Evolutionary conservation across 2,329 filamentous ascomycete genomes (phyloP).

Genomic region (Xylogone sp.): DNA sequence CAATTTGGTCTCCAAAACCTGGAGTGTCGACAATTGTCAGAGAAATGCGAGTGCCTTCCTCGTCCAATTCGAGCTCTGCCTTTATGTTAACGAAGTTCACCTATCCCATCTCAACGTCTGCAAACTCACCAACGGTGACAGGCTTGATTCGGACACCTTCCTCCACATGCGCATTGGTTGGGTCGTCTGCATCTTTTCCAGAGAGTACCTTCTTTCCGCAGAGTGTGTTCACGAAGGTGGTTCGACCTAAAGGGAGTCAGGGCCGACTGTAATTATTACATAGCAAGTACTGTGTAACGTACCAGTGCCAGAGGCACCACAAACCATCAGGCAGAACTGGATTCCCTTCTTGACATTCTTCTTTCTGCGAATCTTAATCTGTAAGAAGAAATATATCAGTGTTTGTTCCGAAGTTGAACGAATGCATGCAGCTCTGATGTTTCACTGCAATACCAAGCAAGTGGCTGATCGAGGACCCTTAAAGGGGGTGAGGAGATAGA

Average conservation of each 20-base stretch:
- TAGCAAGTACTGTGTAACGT: constrained; percentile 34
- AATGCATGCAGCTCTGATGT: constrained; percentile 19
- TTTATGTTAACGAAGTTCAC: constrained; percentile 28
- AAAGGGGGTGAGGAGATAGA: constrained; percentile 20
- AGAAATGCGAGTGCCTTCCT: constrained; percentile 97
- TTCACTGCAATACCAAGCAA: constrained; percentile 21
- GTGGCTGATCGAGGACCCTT: constrained; percentile 23
- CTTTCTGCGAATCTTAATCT: constrained; percentile 98
- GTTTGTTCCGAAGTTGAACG: constrained; percentile 11
- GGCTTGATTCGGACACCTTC: constrained; percentile 99
- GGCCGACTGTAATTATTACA: constrained; percentile 10
- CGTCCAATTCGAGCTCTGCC: constrained; percentile 87
- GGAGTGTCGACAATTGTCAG: constrained; percentile 98
- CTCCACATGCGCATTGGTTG: constrained; percentile 83
- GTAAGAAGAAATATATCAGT: constrained; percentile 26
- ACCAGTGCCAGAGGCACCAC: constrained; percentile 98
- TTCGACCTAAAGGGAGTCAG: constrained; percentile 63
- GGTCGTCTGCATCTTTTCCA: constrained; percentile 91
- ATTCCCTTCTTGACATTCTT: constrained; percentile 94
- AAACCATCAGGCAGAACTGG: constrained; percentile 99
- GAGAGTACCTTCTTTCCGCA: constrained; percentile 90
- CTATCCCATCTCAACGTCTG: background rate
- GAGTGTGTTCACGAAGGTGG: constrained; percentile 98
- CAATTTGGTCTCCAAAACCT: constrained; percentile 97
- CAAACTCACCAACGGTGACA: constrained; percentile 81